These are phyloP conservation scores for Aspergillus novoparasiticus DNA, from an alignment of 2,329 filamentous ascomycete genomes.

Conservation along the genomic window DNA sequence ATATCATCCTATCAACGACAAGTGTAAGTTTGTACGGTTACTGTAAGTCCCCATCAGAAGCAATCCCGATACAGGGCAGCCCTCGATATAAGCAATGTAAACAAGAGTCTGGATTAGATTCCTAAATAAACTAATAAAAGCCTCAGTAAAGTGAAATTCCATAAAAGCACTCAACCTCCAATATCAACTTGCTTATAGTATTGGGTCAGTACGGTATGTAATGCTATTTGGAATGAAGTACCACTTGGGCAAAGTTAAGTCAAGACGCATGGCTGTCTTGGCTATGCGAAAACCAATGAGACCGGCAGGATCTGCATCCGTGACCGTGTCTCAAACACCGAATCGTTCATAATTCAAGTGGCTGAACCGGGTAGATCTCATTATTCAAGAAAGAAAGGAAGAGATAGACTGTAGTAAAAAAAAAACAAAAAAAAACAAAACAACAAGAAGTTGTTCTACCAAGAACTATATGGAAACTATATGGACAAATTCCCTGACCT, in stretches of 20 bases:
- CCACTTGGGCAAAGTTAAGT: neutral
- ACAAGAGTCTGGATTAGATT: too few species aligned
- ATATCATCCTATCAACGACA: neutral
- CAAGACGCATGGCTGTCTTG: neutral
- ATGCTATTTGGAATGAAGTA: conserved; percentile 9
- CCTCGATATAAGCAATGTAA: too few species aligned
- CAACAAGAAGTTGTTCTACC: too few species aligned
- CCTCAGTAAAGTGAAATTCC: neutral
- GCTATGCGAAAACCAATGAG: conserved; percentile 17
- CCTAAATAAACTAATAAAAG: neutral
- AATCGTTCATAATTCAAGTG: conserved; percentile 18
- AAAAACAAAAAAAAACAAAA: too few species aligned
- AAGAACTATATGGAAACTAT: neutral
- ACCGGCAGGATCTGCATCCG: conserved; percentile 18
- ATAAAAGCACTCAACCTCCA: neutral
- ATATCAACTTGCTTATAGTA: neutral
- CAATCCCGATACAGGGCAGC: neutral
- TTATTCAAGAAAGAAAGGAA: neutral
- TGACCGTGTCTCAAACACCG: conserved; percentile 23
- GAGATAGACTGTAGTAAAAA: too few species aligned
- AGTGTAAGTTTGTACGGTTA: neutral
- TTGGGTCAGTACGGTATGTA: conserved; percentile 6
- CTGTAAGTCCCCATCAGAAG: neutral
- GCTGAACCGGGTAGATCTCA: conserved; percentile 19
- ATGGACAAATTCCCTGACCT: neutral